Percentiles rank a stretch among this genome's conserved stretches.
Conservation (phyloP, 2,329 filamentous ascomycete species). For the Apiospora sp. region DNA sequence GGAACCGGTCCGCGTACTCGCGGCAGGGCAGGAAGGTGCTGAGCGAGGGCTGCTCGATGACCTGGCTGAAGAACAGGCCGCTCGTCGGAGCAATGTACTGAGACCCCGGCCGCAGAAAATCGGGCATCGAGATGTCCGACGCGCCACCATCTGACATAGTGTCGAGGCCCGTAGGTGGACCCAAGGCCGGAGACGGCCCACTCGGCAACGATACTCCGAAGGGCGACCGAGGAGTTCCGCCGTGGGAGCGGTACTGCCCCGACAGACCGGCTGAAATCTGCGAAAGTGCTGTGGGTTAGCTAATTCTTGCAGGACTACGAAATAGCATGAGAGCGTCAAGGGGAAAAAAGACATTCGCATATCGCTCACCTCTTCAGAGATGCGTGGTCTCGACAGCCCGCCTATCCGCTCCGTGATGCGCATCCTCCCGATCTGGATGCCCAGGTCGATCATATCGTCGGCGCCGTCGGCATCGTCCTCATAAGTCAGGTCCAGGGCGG, state of each 20-base stretch:
- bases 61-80: conserved; percentile 70
- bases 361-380: conserved; percentile 72
- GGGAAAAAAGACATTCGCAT: neutral
- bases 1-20: conserved; percentile 65
- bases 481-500: conserved; percentile 72
- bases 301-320: conserved; percentile 4
- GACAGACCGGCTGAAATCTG: conserved; percentile 39
- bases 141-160: conserved; percentile 34
- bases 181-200: conserved; percentile 31
- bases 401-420: conserved; percentile 78
- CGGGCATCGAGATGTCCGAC: conserved; percentile 46
- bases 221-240: conserved; percentile 28
- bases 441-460: conserved; percentile 75
- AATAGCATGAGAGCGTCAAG: neutral
- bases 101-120: conserved; percentile 69
- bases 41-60: conserved; percentile 57
- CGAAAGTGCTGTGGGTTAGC: neutral
- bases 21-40: conserved; percentile 68
- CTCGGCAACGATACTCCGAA: conserved; percentile 29
- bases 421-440: conserved; percentile 75
- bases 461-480: conserved; percentile 65
- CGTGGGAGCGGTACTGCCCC: conserved; percentile 32
- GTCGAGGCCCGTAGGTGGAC: conserved; percentile 35
- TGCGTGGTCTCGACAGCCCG: conserved; percentile 73
- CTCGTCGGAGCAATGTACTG: conserved; percentile 74